These are phyloP conservation scores for Suillus sp. DNA, from an alignment of 768 basidiomycete species.

Conservation along the genomic window DNA sequence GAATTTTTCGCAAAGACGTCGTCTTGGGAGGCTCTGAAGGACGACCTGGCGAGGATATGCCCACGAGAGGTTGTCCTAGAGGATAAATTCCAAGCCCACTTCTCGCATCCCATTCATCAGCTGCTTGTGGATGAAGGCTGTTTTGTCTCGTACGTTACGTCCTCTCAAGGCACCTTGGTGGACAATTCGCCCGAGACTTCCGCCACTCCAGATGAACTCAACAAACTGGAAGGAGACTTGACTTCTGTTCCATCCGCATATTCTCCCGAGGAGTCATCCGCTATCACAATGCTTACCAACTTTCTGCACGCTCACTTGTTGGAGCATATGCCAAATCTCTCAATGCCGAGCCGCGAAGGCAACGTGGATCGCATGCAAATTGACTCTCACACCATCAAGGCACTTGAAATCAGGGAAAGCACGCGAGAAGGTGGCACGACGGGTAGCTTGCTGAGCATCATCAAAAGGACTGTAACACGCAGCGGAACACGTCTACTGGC, in stretches of 20 bases:
- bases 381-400: conserved; percentile 84
- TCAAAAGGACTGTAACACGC: conserved; percentile 77
- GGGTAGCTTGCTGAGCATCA: conserved; percentile 72
- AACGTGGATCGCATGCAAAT: conserved; percentile 75
- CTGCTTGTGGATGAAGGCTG: conserved; percentile 55
- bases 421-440: conserved; percentile 69
- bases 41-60: conserved; percentile 78
- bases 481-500: conserved; percentile 76
- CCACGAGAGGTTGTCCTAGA: conserved; percentile 84
- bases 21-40: conserved; percentile 57
- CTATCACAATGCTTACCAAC: conserved; percentile 61
- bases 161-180: conserved; percentile 8
- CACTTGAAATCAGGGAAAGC: conserved; percentile 82
- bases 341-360: conserved; percentile 58
- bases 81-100: conserved; percentile 35
- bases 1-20: conserved; percentile 83
- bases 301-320: conserved; percentile 70
- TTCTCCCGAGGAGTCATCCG: conserved; percentile 49
- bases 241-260: conserved; percentile 23
- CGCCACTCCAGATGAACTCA: conserved; percentile 21
- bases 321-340: conserved; percentile 74
- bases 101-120: conserved; percentile 48
- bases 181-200: conserved; percentile 3
- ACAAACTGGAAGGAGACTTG: conserved; percentile 18
- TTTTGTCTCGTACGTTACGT: conserved; percentile 52